Conservation (phyloP, 257 asterid species). For the Plantago major region DNA sequence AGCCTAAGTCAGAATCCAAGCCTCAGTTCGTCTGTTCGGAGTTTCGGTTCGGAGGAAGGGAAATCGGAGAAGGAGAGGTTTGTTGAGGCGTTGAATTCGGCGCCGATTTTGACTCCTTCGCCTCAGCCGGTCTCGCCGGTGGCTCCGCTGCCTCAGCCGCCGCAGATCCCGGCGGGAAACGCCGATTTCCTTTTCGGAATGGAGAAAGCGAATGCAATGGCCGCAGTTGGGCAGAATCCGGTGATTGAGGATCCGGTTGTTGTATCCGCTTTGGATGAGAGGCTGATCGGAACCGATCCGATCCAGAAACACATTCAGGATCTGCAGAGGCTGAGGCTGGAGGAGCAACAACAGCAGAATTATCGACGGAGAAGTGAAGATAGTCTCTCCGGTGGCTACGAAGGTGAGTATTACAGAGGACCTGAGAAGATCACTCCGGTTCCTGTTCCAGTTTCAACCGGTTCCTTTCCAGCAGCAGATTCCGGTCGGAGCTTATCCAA, state of each 20-base stretch:
- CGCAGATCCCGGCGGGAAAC: slow-evolving; percentile 36
- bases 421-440: slow-evolving; percentile 53
- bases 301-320: slow-evolving; percentile 95
- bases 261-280: slow-evolving; percentile 52
- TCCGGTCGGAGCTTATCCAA: slow-evolving; percentile 49
- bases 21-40: slow-evolving; percentile 37
- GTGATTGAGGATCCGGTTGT: slow-evolving; percentile 39
- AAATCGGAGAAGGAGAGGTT: slow-evolving; percentile 92
- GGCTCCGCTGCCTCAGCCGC: slow-evolving; percentile 23
- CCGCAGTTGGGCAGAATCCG: slow-evolving; percentile 32
- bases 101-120: slow-evolving; percentile 49
- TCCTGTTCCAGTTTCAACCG: slow-evolving; percentile 32
- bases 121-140: slow-evolving; percentile 28
- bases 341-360: slow-evolving; percentile 51
- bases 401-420: slow-evolving; percentile 54
- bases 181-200: slow-evolving; percentile 70
- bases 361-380: slow-evolving; percentile 61
- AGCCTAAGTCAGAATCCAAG: slow-evolving; percentile 32
- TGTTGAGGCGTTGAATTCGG: slow-evolving; percentile 89
- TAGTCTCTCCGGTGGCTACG: slow-evolving; percentile 27
- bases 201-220: slow-evolving; percentile 52
- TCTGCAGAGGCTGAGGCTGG: slow-evolving; percentile 74
- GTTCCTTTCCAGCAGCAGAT: slow-evolving; percentile 52
- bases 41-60: slow-evolving; percentile 69
- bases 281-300: slow-evolving; percentile 60